phyloP scores from a whole-genome alignment of 2,329 filamentous ascomycete genomes.

The Epichloe coenophiala region DNA sequence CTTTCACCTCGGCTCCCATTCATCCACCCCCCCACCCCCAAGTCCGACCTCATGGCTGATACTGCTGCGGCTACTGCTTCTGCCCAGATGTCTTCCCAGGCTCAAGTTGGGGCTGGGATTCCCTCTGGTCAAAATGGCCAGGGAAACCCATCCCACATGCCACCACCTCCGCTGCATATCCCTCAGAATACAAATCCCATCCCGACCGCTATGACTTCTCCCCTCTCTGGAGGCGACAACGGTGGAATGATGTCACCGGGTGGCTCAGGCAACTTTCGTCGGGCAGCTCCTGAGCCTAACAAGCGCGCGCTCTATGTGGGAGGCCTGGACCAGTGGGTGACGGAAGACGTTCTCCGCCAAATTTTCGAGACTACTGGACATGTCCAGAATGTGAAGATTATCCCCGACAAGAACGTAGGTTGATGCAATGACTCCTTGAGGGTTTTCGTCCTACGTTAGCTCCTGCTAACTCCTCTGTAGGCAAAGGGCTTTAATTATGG shows the following conservation, averaged over 20 bases:
- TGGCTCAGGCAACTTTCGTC: constrained; percentile 69
- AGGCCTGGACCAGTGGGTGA: constrained; percentile 86
- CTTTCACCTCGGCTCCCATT: background rate
- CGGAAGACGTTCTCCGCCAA: constrained; percentile 89
- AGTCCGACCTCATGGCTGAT: constrained; percentile 55
- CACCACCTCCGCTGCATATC: constrained; percentile 82
- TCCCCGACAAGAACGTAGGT: constrained; percentile 97
- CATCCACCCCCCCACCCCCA: background rate
- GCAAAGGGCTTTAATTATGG: constrained; percentile 98
- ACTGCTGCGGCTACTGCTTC: constrained; percentile 48
- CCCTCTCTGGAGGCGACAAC: constrained; percentile 57
- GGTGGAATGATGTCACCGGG: constrained; percentile 70
- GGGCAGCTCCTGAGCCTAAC: constrained; percentile 93
- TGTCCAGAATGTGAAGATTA: constrained; percentile 98
- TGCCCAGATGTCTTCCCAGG: constrained; percentile 56
- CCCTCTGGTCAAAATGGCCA: constrained; percentile 50
- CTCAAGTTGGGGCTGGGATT: constrained; percentile 47
- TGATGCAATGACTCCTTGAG: constrained; percentile 1
- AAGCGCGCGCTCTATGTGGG: constrained; percentile 96
- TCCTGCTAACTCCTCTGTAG: constrained; percentile 33
- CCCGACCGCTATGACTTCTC: constrained; percentile 81
- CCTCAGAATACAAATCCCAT: constrained; percentile 94
- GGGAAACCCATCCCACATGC: constrained; percentile 63
- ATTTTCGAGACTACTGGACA: constrained; percentile 98
- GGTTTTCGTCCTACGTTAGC: constrained; percentile 4